Evolutionary conservation across 441 rosid genomes (phyloP).

Genomic region (Daphne laureola): DNA sequence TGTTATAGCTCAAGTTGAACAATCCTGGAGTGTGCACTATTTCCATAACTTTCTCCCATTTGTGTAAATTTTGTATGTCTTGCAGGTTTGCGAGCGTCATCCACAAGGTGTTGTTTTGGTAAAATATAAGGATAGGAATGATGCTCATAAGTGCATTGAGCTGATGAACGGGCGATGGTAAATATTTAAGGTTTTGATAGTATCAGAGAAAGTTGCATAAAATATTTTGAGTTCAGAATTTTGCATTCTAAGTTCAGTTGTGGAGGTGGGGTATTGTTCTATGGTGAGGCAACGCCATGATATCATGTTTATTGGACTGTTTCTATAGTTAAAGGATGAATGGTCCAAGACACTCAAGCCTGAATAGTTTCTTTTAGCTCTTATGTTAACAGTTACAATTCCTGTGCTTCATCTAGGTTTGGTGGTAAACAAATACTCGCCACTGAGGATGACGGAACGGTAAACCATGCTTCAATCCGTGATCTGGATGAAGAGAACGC

Average conservation of each 20-base stretch:
- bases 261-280: no score
- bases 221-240: background rate
- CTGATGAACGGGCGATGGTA: slow-evolving; percentile 96
- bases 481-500: slow-evolving; percentile 56
- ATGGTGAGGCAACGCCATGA: background rate
- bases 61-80: slow-evolving; percentile 11
- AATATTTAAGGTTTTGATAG: background rate
- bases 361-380: no score
- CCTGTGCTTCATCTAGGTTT: slow-evolving; percentile 41
- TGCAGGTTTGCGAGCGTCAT: slow-evolving; percentile 82
- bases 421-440: slow-evolving; percentile 84
- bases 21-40: no score
- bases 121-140: slow-evolving; percentile 78
- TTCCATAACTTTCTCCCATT: background rate
- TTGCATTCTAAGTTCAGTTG: background rate
- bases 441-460: slow-evolving; percentile 65
- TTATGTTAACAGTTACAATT: no score
- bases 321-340: no score
- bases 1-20: background rate
- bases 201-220: background rate
- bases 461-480: slow-evolving; percentile 67
- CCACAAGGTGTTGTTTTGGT: slow-evolving; percentile 91
- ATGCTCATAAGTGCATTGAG: slow-evolving; percentile 82
- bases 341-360: no score
- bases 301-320: slow-evolving; percentile 2